These are phyloP conservation scores for Phanerodontia chrysosporium DNA, from an alignment of 768 basidiomycete species.

Conservation along the genomic window DNA sequence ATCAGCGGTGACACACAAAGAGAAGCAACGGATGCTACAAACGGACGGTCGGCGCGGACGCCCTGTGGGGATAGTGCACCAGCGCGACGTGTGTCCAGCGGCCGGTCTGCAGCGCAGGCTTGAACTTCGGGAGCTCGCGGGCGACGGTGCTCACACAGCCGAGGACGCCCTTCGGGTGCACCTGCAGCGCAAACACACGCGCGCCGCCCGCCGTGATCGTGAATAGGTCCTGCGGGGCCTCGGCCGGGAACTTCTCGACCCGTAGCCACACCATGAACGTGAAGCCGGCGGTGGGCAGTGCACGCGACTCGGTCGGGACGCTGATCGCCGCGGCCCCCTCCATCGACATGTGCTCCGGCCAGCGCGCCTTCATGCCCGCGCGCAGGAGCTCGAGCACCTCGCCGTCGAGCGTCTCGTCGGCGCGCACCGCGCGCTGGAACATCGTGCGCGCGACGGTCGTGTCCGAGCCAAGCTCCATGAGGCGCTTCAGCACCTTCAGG, in stretches of 20 bases:
- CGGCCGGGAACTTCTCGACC: conserved; percentile 37
- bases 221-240: conserved; percentile 32
- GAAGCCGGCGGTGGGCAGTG: conserved; percentile 59
- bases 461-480: conserved; percentile 73
- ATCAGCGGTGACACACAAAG: conserved; percentile 1
- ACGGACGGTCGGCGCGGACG: conserved; percentile 59
- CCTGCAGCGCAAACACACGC: conserved; percentile 38
- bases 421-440: conserved; percentile 52
- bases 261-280: conserved; percentile 65
- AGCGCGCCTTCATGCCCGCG: conserved; percentile 66
- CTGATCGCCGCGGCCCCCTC: conserved; percentile 51
- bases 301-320: conserved; percentile 44
- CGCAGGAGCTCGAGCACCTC: conserved; percentile 71
- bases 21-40: conserved; percentile 6
- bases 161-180: conserved; percentile 56
- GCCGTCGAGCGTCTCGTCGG: conserved; percentile 47
- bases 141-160: conserved; percentile 40
- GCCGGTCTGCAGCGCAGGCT: conserved; percentile 43
- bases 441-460: conserved; percentile 60
- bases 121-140: conserved; percentile 38
- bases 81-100: conserved; percentile 74
- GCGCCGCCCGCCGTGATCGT: conserved; percentile 28
- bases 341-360: conserved; percentile 77
- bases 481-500: conserved; percentile 58
- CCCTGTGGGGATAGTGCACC: conserved; percentile 58